phyloP scores from a whole-genome alignment of 176 grass and related monocot genomes.

The Carex cristatella region DNA sequence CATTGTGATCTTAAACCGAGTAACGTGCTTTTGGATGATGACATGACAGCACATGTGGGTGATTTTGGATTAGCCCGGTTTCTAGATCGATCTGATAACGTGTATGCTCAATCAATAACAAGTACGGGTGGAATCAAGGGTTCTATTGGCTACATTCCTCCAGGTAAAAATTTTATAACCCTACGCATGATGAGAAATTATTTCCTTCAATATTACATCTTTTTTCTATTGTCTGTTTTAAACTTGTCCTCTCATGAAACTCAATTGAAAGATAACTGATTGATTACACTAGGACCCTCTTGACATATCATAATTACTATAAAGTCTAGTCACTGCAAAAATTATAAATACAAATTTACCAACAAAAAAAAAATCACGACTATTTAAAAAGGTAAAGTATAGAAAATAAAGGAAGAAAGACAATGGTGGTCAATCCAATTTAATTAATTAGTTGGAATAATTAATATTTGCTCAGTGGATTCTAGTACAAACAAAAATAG shows the following conservation, averaged over 20 bases:
- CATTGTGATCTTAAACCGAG: constrained; percentile 51
- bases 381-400: background rate
- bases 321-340: background rate
- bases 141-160: constrained; percentile 48
- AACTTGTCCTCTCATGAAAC: too few species aligned
- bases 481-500: background rate
- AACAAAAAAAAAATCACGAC: background rate
- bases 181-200: too few species aligned
- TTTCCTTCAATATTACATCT: background rate
- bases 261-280: background rate
- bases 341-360: background rate
- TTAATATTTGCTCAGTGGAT: background rate
- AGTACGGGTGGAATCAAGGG: constrained; percentile 26
- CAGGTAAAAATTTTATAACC: constrained; percentile 13
- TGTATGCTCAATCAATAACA: background rate
- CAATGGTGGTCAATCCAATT: background rate
- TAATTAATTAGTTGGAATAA: background rate
- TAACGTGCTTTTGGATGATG: constrained; percentile 39
- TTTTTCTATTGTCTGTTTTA: background rate
- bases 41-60: constrained; percentile 31
- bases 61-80: constrained; percentile 50
- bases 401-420: background rate
- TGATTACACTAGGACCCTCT: background rate
- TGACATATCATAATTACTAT: background rate
- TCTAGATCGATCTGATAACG: background rate